phyloP scores from a whole-genome alignment of 148 eudicot genomes.

The Beta vulgaris region DNA sequence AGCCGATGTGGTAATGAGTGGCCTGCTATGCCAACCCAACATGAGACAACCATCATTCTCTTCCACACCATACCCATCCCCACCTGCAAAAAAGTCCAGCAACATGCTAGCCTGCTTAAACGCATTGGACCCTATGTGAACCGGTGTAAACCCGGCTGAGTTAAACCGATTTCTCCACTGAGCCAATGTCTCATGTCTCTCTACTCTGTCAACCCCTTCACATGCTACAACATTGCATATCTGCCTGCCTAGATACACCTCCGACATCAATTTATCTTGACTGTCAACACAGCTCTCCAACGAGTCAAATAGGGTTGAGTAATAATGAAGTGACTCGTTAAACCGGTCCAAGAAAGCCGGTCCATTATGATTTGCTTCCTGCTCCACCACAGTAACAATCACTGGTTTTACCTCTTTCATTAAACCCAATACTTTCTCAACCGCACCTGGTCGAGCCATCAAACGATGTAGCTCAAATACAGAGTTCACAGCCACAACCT shows the following conservation, averaged over 20 bases:
- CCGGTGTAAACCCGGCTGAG: conserved; percentile 62
- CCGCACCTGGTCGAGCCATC: conserved; percentile 47
- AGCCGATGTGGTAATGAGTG: conserved; percentile 95
- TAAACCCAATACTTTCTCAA: conserved; percentile 54
- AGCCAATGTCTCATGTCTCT: conserved; percentile 72
- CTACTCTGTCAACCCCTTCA: conserved; percentile 75
- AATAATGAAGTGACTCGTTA: conserved; percentile 73
- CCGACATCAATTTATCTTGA: conserved; percentile 73
- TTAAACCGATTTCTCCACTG: conserved; percentile 69
- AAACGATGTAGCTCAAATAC: conserved; percentile 76
- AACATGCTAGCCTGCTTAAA: conserved; percentile 82
- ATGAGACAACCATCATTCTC: conserved; percentile 76
- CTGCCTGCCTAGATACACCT: conserved; percentile 76
- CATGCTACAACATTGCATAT: conserved; percentile 92
- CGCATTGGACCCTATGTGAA: conserved; percentile 80
- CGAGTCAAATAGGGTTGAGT: conserved; percentile 89
- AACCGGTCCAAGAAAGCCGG: conserved; percentile 67
- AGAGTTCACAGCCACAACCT: conserved; percentile 74
- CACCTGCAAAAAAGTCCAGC: conserved; percentile 60
- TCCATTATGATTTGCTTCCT: conserved; percentile 79
- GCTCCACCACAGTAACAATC: conserved; percentile 75
- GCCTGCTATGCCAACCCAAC: conserved; percentile 87
- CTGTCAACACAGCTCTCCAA: conserved; percentile 55
- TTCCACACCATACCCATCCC: conserved; percentile 86
- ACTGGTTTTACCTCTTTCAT: conserved; percentile 67